phyloP scores from a whole-genome alignment of 2,329 filamentous ascomycete genomes.

The Cadophora sp. region DNA sequence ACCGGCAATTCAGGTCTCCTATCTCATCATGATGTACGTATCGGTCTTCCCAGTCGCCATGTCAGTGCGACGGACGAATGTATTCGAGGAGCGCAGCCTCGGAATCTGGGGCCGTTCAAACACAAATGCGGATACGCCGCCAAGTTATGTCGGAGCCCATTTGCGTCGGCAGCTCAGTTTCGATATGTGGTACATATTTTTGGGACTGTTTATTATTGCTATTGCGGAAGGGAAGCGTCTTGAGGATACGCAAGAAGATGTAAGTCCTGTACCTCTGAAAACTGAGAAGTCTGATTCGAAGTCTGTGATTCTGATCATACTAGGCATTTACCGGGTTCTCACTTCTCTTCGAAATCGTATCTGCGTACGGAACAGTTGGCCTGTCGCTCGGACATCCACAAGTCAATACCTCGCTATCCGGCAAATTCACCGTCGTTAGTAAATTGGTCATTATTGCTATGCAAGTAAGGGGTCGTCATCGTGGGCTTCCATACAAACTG shows the following conservation, averaged over 20 bases:
- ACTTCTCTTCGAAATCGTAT: constrained; percentile 84
- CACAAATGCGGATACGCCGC: constrained; percentile 63
- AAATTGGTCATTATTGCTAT: constrained; percentile 74
- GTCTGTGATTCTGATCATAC: constrained; percentile 38
- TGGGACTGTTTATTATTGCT: constrained; percentile 90
- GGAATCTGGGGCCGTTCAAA: constrained; percentile 68
- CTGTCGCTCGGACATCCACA: constrained; percentile 82
- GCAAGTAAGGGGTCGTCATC: constrained; percentile 73
- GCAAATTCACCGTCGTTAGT: constrained; percentile 71
- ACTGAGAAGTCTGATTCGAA: background rate
- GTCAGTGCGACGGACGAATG: constrained; percentile 90
- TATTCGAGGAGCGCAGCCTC: constrained; percentile 90
- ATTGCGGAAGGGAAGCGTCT: constrained; percentile 86
- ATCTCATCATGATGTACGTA: constrained; percentile 99
- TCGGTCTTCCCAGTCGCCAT: constrained; percentile 97
- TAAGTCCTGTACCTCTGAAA: background rate
- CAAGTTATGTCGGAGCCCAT: constrained; percentile 84
- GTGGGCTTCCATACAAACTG: constrained; percentile 71
- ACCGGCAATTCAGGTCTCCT: constrained; percentile 90
- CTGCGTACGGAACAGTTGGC: constrained; percentile 93
- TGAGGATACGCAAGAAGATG: constrained; percentile 49
- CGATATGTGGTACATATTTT: constrained; percentile 95
- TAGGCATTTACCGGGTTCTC: constrained; percentile 71
- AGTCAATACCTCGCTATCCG: constrained; percentile 81
- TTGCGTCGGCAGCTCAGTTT: constrained; percentile 93